These are phyloP conservation scores for Teratosphaeria pseudoeucalypti DNA, from an alignment of 2,329 filamentous ascomycete genomes.

Conservation along the genomic window DNA sequence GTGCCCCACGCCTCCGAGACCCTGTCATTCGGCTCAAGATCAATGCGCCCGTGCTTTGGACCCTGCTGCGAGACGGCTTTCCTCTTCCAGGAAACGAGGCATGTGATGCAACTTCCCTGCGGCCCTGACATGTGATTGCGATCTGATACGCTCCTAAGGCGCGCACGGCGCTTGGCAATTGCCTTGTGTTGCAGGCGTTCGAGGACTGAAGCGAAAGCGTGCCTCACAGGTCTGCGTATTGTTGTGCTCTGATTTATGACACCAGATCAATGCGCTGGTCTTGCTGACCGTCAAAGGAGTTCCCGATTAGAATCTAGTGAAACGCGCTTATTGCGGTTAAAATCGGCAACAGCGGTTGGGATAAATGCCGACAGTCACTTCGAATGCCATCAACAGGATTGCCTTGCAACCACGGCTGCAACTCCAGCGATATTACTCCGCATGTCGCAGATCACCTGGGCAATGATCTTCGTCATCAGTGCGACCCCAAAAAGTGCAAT, in stretches of 20 bases:
- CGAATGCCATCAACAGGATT: neutral
- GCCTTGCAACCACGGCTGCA: neutral
- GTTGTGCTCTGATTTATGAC: too few species aligned
- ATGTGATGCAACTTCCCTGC: neutral
- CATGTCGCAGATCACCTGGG: neutral
- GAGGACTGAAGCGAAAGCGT: too few species aligned
- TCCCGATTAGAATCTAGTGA: too few species aligned
- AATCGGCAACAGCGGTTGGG: neutral
- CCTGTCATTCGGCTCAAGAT: neutral
- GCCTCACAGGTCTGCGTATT: too few species aligned
- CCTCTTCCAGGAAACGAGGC: neutral
- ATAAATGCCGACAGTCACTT: neutral
- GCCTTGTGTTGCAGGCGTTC: too few species aligned
- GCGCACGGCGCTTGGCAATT: too few species aligned
- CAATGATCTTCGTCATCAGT: neutral
- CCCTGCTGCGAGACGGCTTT: neutral
- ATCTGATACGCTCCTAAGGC: neutral
- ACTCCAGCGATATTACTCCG: neutral
- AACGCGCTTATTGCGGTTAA: too few species aligned
- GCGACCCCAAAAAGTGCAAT: neutral
- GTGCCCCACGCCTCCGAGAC: neutral
- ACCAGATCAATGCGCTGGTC: too few species aligned
- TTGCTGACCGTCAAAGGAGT: too few species aligned
- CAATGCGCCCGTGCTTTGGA: neutral
- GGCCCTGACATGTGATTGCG: neutral